Base-by-base conservation (phyloP, 2,329 filamentous ascomycete genomes). In the Xylariaceae sp. region DNA sequence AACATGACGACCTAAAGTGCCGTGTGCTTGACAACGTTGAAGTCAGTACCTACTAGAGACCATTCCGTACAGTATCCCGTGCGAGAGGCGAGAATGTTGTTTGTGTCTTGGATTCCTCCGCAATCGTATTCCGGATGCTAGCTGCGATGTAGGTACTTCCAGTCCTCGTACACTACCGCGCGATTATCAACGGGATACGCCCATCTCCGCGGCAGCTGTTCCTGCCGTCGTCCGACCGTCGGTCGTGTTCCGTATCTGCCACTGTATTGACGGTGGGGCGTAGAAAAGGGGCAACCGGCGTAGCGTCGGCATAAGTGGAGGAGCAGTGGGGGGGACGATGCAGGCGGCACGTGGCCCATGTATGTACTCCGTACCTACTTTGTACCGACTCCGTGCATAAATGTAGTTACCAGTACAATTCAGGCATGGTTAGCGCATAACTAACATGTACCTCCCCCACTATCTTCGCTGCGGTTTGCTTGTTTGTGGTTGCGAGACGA, bases 401-500 rank as follows among this genome's bases (percentile, higher is more conserved):
- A 41, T 41, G 37, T 41, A 9, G 37, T 10, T 4, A 2, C 37
- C 37, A 41, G 37, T 41, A n/a, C 41, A 15, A 6, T 45, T 45
- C 13, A n/a, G 41, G 41, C 41, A 45, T n/a, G 41, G 41, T 45
- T 45, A 45, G 41, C 41, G 41, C 41, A 45, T 45, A n/a, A 45
- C 41, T 17, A 44, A 45, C 55, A 57, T 52, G 57, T 58, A 55
- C 11, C 37, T 41, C 8, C 37, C 37, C 37, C 37, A 41, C 37
- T 41, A 41, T 41, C 37, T 41, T 41, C 37, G 9, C 4, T 41
- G 9, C 11, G 8, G 37, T 45, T n/a, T 45, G 41, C 13, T 45
- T 45, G 41, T 45, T 51, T 53, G 44, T 54, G 54, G 49, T 56
- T 39, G 54, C 35, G 15, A 23, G 35, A 34, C 57, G 13, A 44